Evolutionary conservation across 139 green algal species (phyloP), one percentile per base, ranked within the genome.

Genomic region (Coccomyxa sp.): DNA sequence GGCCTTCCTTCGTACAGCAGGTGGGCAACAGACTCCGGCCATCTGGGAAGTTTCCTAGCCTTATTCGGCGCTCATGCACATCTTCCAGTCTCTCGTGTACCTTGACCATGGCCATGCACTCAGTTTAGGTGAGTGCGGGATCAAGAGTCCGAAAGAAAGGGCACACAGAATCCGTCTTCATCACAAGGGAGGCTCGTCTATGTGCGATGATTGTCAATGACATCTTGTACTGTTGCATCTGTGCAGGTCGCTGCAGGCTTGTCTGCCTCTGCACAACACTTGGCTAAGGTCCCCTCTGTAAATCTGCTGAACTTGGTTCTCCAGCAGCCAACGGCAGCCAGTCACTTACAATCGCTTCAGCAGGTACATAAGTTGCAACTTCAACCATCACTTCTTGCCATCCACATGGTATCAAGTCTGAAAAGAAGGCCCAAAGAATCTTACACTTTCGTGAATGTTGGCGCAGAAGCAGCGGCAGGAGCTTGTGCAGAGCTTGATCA

Each of bases 401-500:
- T 58, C 44, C 10, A 58, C 29, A n/a, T 84, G 0, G 55, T 9
- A n/a, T 5, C 33, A 31, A 7, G 44, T 22, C 55, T 79, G 54
- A 31, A 73, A 24, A 73, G 75, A 16, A 33, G 35, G 39, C 39
- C 33, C 22, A 39, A 18, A 39, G 39, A 36, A 4, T 55, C 24
- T 70, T 7, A 55, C 27, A 75, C n/a, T 75, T 29, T 31, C 27
- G 0, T 75, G 35, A n/a, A n/a, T n/a, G 27, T 40, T 39, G 70
- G 9, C 27, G 33, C 70, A 6, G 54, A 71, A 78, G 39, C 86
- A 95, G 64, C 87, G 93, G 81, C 79, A 78, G 39, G 54, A 37
- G 29, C 75, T 93, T 34, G 75, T 94, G 79, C 77, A 82, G 1
- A 82, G 64, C 18, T 73, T 95, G 34, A 73, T 91, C 64, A 81